Percentiles rank a stretch among this genome's conserved stretches.
Conservation (phyloP, 2,329 filamentous ascomycete genomes). For the Colletotrichum camelliae region DNA sequence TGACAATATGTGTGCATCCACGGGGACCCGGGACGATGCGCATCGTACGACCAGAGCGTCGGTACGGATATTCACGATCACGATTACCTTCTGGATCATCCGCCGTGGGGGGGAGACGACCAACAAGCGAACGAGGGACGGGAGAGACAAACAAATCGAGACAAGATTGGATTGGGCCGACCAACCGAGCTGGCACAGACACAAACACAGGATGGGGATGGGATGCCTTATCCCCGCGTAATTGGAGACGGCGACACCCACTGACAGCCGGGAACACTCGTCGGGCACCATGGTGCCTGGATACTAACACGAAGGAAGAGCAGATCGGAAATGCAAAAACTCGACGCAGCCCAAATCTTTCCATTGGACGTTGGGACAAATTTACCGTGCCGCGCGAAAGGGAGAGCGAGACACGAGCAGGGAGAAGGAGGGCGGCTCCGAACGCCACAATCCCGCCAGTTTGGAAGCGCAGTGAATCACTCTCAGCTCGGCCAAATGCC, state of each 20-base stretch:
- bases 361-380: neutral
- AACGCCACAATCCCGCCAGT: slow-evolving; percentile 8
- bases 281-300: neutral
- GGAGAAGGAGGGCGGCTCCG: neutral
- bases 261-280: neutral
- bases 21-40: neutral
- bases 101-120: neutral
- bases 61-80: neutral
- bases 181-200: neutral
- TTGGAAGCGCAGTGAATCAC: neutral
- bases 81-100: neutral
- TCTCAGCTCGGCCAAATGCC: neutral
- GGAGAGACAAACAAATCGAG: neutral
- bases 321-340: neutral
- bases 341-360: neutral
- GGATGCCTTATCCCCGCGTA: neutral
- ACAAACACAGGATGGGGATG: neutral
- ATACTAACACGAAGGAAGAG: neutral
- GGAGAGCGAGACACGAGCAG: neutral
- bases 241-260: neutral
- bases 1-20: slow-evolving; percentile 6
- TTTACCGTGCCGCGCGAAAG: neutral
- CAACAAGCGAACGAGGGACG: neutral
- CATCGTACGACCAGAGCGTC: neutral
- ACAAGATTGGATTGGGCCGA: neutral